These are phyloP conservation scores for Ophiostoma himal-ulmi DNA, from an alignment of 2,329 filamentous ascomycete species.

Conservation along the genomic window DNA sequence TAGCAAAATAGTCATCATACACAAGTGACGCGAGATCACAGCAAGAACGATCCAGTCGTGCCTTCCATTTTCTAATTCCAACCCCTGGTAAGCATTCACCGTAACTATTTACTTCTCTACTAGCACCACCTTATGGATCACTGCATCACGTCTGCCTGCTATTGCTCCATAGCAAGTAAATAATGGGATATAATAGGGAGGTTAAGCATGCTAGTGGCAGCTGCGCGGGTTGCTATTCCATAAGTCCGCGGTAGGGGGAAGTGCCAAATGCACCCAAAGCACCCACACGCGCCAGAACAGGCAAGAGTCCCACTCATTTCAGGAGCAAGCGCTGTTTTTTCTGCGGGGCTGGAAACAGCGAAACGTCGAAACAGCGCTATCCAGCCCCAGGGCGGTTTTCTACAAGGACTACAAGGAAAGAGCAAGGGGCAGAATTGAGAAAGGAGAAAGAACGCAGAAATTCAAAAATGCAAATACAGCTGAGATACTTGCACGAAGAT, in stretches of 20 bases:
- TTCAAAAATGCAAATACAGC: not conserved
- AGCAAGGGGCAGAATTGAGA: not conserved
- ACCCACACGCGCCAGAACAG: not conserved
- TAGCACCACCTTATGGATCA: not conserved
- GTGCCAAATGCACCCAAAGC: not conserved
- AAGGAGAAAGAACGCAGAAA: not conserved
- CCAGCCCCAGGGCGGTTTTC: not conserved
- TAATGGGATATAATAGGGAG: conserved; percentile 9
- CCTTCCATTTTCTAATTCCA: conserved; percentile 5
- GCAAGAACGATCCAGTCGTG: not conserved
- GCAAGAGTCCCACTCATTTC: conserved; percentile 18
- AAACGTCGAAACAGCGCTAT: conserved; percentile 21
- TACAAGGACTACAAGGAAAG: conserved; percentile 1
- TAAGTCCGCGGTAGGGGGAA: conserved; percentile 5
- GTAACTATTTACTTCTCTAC: not conserved
- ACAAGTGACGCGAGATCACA: conserved; percentile 7
- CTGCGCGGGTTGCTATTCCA: not conserved
- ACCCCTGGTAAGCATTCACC: not conserved
- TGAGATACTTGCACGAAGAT: not conserved
- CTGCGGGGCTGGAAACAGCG: conserved; percentile 19
- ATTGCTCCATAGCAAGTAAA: not conserved
- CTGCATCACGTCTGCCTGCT: not conserved
- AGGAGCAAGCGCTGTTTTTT: conserved; percentile 24
- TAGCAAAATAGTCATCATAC: not conserved
- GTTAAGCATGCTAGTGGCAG: not conserved